Evolutionary conservation across 805 yeast genomes (phyloP), one percentile per base, ranked within the genome.

Genomic region (Ogataea nakhonphanomensis): DNA sequence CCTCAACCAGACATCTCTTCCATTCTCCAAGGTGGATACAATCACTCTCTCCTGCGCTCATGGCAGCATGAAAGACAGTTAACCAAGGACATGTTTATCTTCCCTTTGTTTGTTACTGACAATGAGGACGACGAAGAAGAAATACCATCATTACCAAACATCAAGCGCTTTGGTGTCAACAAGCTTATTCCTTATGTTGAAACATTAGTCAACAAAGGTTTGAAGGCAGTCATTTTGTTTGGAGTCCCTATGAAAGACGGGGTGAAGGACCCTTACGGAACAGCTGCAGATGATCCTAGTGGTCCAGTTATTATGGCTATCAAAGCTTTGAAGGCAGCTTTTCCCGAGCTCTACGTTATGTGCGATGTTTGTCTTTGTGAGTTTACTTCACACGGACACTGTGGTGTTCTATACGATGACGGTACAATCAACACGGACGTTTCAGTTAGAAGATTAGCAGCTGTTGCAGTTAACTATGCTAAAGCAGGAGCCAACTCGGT

Each of bases 341-440:
- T 85, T 67, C 98, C 99, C 4, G 83, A 78, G 21, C 72, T 93
- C 44, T 91, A 81, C 61, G 78, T 93, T 48, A 79, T 89, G 75
- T 85, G 96, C 58, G 99, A 93, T 59, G 97, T 91, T 20, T 93
- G 99, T 64, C 68, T 93, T 38, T 93, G 99, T 69, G 99, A 93
- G 65, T 93, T 88, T 64, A 93, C 99, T 7, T 75, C 82, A 41
- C 98, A 93, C 57, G 99, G 99, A n/a, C 99, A 93, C 62, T 93
- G 99, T 67, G 99, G 99, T 29, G 73, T 89, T 11, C 71, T 93
- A 38, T 73, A 81, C 46, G 95, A 85, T 41, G 97, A 89, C 59
- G 97, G 98, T 7, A 58, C 85, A 8, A 76, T 93, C 54, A 82
- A 84, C 59, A 74, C 95, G 40, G 84, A 79, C 39, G 60, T 65